These are phyloP conservation scores for Coemansia asiatica DNA, from an alignment of 192 early-diverging fungal species.

Conservation along the genomic window DNA sequence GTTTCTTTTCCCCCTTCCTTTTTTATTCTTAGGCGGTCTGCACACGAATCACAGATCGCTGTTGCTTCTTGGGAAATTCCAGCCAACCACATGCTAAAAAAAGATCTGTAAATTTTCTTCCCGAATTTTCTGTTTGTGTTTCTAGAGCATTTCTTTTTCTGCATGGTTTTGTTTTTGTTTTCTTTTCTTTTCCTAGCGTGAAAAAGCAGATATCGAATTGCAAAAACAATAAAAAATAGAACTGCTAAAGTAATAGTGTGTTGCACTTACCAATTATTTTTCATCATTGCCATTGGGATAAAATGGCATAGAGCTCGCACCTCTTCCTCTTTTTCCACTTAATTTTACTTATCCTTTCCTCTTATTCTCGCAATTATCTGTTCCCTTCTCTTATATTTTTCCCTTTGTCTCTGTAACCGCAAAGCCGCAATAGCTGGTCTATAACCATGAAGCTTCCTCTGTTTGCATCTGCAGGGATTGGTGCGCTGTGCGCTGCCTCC, in stretches of 20 bases:
- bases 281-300: too few species aligned
- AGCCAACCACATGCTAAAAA: not conserved
- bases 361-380: too few species aligned
- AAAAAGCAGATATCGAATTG: not conserved
- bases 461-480: constrained; percentile 16
- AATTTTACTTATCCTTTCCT: too few species aligned
- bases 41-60: not conserved
- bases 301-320: too few species aligned
- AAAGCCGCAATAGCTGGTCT: not conserved
- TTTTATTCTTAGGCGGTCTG: not conserved
- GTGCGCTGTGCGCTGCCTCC: constrained; percentile 23
- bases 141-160: not conserved
- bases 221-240: too few species aligned
- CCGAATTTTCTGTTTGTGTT: not conserved
- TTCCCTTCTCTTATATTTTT: not conserved
- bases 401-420: not conserved
- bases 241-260: too few species aligned
- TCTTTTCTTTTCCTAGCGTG: too few species aligned
- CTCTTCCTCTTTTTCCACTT: too few species aligned
- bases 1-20: not conserved
- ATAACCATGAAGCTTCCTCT: constrained; percentile 26
- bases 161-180: constrained; percentile 1
- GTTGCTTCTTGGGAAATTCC: not conserved
- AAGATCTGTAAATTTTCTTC: not conserved
- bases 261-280: too few species aligned